A percentile compares a stretch with the other conserved stretches of the same genome.
phyloP scores from a whole-genome alignment of 345 rosid species.

The Populus deltoides region DNA sequence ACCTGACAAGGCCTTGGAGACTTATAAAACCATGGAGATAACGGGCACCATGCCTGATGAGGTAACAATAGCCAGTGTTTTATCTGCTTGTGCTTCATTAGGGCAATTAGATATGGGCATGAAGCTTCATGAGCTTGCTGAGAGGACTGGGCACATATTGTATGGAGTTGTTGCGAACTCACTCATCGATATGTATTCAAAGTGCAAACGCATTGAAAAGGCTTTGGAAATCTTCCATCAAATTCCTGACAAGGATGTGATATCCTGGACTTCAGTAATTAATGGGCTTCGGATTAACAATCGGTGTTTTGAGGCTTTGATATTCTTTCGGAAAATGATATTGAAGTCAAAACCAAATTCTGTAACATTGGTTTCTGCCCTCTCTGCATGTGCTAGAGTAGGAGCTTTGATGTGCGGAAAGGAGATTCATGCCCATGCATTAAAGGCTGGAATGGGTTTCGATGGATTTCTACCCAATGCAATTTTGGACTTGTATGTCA shows the following conservation, averaged over 20 bases:
- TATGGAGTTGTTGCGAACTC: constrained; percentile 24
- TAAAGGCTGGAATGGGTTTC: constrained; percentile 16
- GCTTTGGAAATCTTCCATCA: constrained; percentile 31
- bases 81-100: constrained; percentile 26
- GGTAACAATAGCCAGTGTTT: constrained; percentile 28
- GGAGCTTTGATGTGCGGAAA: constrained; percentile 35
- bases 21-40: constrained; percentile 27
- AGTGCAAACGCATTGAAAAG: constrained; percentile 29
- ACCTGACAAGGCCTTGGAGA: constrained; percentile 27
- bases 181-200: constrained; percentile 35
- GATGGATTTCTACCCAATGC: constrained; percentile 34
- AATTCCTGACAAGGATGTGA: constrained; percentile 24
- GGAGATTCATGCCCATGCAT: constrained; percentile 30
- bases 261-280: constrained; percentile 33
- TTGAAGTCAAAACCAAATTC: constrained; percentile 18
- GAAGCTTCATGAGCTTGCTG: constrained; percentile 28
- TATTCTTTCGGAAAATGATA: constrained; percentile 24
- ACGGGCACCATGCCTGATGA: constrained; percentile 24
- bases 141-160: constrained; percentile 22
- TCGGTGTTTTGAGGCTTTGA: constrained; percentile 24
- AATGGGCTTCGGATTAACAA: constrained; percentile 28
- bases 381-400: constrained; percentile 32
- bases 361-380: constrained; percentile 26
- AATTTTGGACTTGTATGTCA: constrained; percentile 31
- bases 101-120: constrained; percentile 28